phyloP scores from a whole-genome alignment of 2,329 filamentous ascomycete species.

The Helicocarpus griseus region DNA sequence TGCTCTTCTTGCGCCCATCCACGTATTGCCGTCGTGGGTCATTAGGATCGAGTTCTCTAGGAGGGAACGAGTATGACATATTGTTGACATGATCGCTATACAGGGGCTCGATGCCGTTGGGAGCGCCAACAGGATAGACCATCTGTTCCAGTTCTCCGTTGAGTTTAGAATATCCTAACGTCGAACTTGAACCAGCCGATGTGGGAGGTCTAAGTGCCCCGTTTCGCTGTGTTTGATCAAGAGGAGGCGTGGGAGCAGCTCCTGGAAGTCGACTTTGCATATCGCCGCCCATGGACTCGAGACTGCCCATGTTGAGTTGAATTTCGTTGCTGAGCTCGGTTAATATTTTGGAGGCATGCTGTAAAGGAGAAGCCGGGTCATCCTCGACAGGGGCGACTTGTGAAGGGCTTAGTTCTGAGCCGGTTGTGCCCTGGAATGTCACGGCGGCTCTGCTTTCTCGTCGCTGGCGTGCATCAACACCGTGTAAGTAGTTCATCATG shows the following conservation, averaged over 20 bases:
- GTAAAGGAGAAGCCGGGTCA: constrained; percentile 56
- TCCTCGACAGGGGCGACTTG: constrained; percentile 46
- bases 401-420: constrained; percentile 35
- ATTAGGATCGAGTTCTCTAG: constrained; percentile 48
- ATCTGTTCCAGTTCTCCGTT: constrained; percentile 56
- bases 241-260: constrained; percentile 47
- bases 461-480: constrained; percentile 54
- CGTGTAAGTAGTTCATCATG: constrained; percentile 59
- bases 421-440: constrained; percentile 31
- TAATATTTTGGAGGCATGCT: constrained; percentile 57
- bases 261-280: constrained; percentile 46
- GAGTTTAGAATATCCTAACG: constrained; percentile 41
- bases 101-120: constrained; percentile 88
- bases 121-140: constrained; percentile 85
- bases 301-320: constrained; percentile 52
- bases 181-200: constrained; percentile 38
- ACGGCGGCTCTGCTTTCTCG: constrained; percentile 46
- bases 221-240: constrained; percentile 41
- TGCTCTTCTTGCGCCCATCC: constrained; percentile 52
- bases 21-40: constrained; percentile 38
- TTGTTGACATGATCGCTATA: constrained; percentile 91
- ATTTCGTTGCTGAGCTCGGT: constrained; percentile 57
- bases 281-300: constrained; percentile 57
- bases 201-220: constrained; percentile 34
- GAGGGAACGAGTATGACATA: constrained; percentile 72